Conservation (phyloP, 306 rosid species). For the Hippophae tibetana region DNA sequence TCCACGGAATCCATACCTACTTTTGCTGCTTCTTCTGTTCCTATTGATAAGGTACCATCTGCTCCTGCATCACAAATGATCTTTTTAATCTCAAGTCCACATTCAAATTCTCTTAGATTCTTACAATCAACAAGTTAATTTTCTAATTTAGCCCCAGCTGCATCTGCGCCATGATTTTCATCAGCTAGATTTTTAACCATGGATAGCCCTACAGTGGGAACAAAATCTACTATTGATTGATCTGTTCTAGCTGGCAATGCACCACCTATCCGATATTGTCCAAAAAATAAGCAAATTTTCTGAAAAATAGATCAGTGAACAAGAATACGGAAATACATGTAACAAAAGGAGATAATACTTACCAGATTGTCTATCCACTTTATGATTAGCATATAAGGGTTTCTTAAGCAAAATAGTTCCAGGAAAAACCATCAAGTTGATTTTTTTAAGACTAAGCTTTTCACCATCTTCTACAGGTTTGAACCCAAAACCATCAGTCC, state of each 20-base stretch:
- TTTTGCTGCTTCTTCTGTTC: constrained; percentile 20
- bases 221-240: constrained; percentile 15
- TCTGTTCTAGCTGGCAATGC: constrained; percentile 20
- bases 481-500: constrained; percentile 95
- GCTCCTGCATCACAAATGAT: constrained; percentile 9
- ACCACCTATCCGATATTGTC: constrained; percentile 25
- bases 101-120: constrained; percentile 16
- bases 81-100: constrained; percentile 11
- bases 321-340: neutral
- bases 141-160: constrained; percentile 23
- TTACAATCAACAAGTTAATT: constrained; percentile 18
- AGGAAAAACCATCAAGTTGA: constrained; percentile 90
- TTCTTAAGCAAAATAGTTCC: constrained; percentile 80
- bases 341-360: constrained; percentile 11
- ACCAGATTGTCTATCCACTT: constrained; percentile 28
- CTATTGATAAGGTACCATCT: constrained; percentile 17
- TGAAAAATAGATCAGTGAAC: neutral
- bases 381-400: constrained; percentile 34
- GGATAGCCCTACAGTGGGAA: constrained; percentile 15
- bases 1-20: constrained; percentile 13
- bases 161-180: constrained; percentile 9
- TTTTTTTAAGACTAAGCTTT: constrained; percentile 46
- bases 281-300: constrained; percentile 11
- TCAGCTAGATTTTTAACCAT: constrained; percentile 15
- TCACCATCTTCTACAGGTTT: constrained; percentile 48